Conservation (phyloP, 2,329 filamentous ascomycete genomes). For the Ceratocystis colombiana region DNA sequence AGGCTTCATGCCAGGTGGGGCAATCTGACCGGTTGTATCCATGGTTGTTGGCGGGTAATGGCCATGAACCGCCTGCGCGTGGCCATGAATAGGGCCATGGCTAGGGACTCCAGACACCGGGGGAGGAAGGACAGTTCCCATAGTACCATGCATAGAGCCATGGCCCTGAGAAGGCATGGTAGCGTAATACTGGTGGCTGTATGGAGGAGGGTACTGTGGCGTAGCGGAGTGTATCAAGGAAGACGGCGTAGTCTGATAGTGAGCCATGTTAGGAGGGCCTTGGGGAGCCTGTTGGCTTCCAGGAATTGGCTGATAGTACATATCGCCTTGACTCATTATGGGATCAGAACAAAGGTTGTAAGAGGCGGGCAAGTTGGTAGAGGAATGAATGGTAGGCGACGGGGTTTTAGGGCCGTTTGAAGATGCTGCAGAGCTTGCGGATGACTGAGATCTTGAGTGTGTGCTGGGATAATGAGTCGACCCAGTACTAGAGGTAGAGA, state of each 20-base stretch:
- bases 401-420: constrained; percentile 64
- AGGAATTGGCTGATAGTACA: constrained; percentile 80
- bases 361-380: constrained; percentile 37
- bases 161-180: constrained; percentile 70
- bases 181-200: constrained; percentile 60
- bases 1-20: constrained; percentile 90
- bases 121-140: constrained; percentile 63
- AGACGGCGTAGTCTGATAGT: constrained; percentile 72
- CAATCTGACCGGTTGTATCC: constrained; percentile 84
- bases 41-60: constrained; percentile 51
- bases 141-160: constrained; percentile 58
- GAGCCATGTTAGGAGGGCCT: constrained; percentile 48
- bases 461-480: constrained; percentile 52
- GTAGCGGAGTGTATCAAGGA: constrained; percentile 64
- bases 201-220: constrained; percentile 55
- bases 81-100: constrained; percentile 38
- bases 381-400: constrained; percentile 55
- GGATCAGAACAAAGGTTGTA: constrained; percentile 38
- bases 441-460: constrained; percentile 44
- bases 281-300: constrained; percentile 66
- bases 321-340: constrained; percentile 79
- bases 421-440: constrained; percentile 43
- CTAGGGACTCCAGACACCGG: constrained; percentile 35
- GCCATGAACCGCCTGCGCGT: constrained; percentile 47
- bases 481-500: constrained; percentile 59